Base-by-base conservation (phyloP, 441 rosid genomes). In the Gossypium gossypioides region DNA sequence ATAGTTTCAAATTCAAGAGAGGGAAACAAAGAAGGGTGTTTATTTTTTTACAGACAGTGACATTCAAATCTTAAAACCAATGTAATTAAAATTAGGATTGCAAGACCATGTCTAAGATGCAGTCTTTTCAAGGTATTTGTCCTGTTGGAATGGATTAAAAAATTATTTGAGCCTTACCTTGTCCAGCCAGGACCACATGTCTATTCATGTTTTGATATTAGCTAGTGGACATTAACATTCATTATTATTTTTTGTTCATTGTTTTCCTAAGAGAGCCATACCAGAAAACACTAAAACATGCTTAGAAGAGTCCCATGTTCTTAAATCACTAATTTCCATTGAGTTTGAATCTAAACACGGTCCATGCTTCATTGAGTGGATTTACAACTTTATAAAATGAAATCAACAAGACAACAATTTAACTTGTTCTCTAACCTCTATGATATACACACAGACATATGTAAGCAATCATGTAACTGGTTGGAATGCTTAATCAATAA, bases 141-240 rank as follows among this genome's bases (percentile, higher is more conserved):
- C 83, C 27, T 60, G 46, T 24, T 12, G 64, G 34, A 54, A 73
- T 74, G 37, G 72, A 57, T 54, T 37, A 50, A 34, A n/a, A 34
- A 42, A n/a, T 74, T 55, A 67, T 75, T 72, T 76, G 37, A 76
- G 51, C 78, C 74, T 55, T 59, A n/a, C 67, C 69, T 51, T 42
- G 77, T 44, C 79, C 75, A 77, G 56, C 67, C 57, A 62, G 80
- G 81, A 75, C 84, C 86, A 83, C 88, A 70, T 68, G 81, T 74
- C 34, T 44, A 59, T 56, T 62, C 13, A 6, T 13, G 22, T 27
- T 19, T 9, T 34, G 50, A 6, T 24, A 62, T 21, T 16, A 50
- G 64, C 66, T 55, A 46, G 18, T 50, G 68, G 66, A 68, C 80
- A 46, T 10, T 0, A 62, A 61, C 54, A 67, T 66, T 69, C 4